Evolutionary conservation across 2,329 filamentous ascomycete species (phyloP).

Genomic region (Talaromyces sp.): DNA sequence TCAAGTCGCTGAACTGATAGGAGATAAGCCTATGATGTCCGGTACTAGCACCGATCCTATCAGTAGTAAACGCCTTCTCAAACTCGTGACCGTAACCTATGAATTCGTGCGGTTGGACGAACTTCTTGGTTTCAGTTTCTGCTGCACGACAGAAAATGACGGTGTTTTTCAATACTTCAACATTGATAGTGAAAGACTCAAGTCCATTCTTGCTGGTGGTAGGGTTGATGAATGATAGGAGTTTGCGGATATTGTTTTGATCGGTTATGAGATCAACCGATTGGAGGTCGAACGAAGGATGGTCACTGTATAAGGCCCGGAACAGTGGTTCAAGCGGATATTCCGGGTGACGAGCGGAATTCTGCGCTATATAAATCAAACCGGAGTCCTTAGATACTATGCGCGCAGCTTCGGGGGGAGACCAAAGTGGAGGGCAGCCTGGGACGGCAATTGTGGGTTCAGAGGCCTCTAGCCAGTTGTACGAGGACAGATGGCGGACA

Average conservation of each 20-base stretch:
- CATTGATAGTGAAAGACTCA: slow-evolving; percentile 38
- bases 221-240: slow-evolving; percentile 41
- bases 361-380: slow-evolving; percentile 41
- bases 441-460: slow-evolving; percentile 44
- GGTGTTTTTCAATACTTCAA: slow-evolving; percentile 37
- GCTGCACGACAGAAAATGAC: slow-evolving; percentile 35
- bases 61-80: slow-evolving; percentile 41
- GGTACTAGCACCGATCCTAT: slow-evolving; percentile 32
- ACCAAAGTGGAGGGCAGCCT: slow-evolving; percentile 37
- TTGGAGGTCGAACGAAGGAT: slow-evolving; percentile 35
- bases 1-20: slow-evolving; percentile 41
- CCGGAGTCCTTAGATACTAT: slow-evolving; percentile 29
- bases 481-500: slow-evolving; percentile 41
- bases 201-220: slow-evolving; percentile 17
- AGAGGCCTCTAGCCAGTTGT: slow-evolving; percentile 46
- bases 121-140: slow-evolving; percentile 23
- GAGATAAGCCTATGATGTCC: slow-evolving; percentile 46
- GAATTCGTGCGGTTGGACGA: slow-evolving; percentile 34
- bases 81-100: slow-evolving; percentile 43
- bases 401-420: slow-evolving; percentile 20
- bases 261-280: slow-evolving; percentile 43
- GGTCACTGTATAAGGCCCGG: slow-evolving; percentile 35
- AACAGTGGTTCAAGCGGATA: slow-evolving; percentile 47
- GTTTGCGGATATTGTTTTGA: slow-evolving; percentile 47
- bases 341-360: slow-evolving; percentile 41